Base-by-base conservation (phyloP, 148 eudicot genomes). In the Camellia sinensis region DNA sequence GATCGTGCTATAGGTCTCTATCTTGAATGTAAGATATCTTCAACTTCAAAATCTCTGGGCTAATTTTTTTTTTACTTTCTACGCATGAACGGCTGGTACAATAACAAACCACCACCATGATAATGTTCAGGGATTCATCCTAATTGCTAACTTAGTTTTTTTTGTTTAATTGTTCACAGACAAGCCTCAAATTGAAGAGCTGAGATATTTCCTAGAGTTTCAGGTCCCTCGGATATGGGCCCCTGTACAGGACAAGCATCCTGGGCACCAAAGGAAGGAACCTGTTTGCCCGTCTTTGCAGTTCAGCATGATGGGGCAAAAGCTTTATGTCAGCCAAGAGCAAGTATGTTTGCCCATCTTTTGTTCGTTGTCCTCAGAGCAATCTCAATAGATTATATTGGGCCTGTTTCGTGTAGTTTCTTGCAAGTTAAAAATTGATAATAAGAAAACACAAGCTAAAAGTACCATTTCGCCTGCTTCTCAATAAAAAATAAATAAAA, bases 241-340 rank as follows among this genome's bases (percentile, higher is more conserved):
- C 53, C 98, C 98, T 69, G 72, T 88, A 66, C 88, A 83, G 77
- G 90, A 91, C 83, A 87, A 85, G 80, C 89, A 88, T 81, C 89
- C 91, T 48, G 94, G 96, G 78, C 90, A 83, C 65, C 89, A 79
- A 74, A 87, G 98, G 80, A 94, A 92, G 87, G 98, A 94, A 77
- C 98, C 98, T 70, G 94, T 94, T 54, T 94, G 98, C 82, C 98
- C 94, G 40, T 87, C 93, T 54, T 86, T 94, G 87, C 98, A 94
- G 85, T 94, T 94, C 82, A 94, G 98, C 88, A 85, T 94, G 82
- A 94, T 94, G 97, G 98, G 98, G n/a, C 97, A 89, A 78, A 94
- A 94, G 89, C 93, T 94, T 71, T 92, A 94, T 79, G 81, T 94
- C 78, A 90, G 92, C 92, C 94, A 89, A 87, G 97, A 94, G 75